Evolutionary conservation across 2,329 filamentous ascomycete genomes (phyloP), one percentile per base, ranked within the genome.

Genomic region (Diplocarpon rosae): DNA sequence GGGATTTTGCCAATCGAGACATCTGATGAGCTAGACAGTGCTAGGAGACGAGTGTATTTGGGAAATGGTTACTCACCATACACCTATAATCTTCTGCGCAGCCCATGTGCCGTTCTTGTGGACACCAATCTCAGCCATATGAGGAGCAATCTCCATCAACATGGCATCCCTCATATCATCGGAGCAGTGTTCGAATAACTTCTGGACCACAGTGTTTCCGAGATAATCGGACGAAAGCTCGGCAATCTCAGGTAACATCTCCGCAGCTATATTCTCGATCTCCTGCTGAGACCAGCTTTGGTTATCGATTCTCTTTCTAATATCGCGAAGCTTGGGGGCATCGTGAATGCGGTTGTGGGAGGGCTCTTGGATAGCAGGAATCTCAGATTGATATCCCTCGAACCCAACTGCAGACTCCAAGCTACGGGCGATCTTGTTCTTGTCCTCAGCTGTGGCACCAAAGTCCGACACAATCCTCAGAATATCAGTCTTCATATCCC

Each of bases 41-140:
- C n/a, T n/a, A n/a, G n/a, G n/a, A n/a, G n/a, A n/a, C n/a, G n/a
- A n/a, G n/a, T n/a, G n/a, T n/a, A n/a, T n/a, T n/a, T n/a, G n/a
- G n/a, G n/a, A n/a, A n/a, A n/a, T n/a, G n/a, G n/a, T n/a, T n/a
- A n/a, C n/a, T n/a, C n/a, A n/a, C n/a, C n/a, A 13, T 13, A 13
- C 29, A 13, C 29, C 8, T 55, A 98, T 96, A 59, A 98, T 96
- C 73, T 96, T 98, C 67, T 98, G 92, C 1, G 92, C 92, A 43
- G 92, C 92, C 92, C 92, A 98, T 1, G 92, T 98, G 51, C 92
- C 92, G 59, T 98, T 98, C 76, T 98, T 98, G 74, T 98, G 92
- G 7, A 95, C 81, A 57, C 92, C 92, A 65, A 96, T 95, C 66
- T 96, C 89, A 20, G 90, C 88, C 62, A 96, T 76, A 61, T 95